Conservation (phyloP, 2,329 filamentous ascomycete genomes). For the Orbilia oligospora region DNA sequence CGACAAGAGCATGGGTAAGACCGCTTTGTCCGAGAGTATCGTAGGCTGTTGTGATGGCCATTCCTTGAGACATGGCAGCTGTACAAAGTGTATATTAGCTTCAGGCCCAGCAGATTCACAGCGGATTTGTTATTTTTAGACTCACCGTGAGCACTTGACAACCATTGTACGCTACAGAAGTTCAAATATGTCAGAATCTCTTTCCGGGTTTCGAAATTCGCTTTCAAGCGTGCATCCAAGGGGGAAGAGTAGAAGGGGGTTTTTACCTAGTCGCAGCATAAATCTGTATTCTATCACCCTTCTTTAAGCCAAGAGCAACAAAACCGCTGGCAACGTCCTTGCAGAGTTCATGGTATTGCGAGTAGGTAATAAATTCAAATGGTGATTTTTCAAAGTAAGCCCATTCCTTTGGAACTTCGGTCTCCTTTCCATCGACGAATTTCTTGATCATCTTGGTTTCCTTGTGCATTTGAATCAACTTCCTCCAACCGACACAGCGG, state of each 20-base stretch:
- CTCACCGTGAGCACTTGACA: slow-evolving; percentile 81
- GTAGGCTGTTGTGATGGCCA: slow-evolving; percentile 94
- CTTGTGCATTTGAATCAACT: slow-evolving; percentile 81
- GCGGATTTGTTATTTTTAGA: slow-evolving; percentile 30
- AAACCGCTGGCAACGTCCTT: slow-evolving; percentile 80
- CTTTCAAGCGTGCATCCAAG: too few relatives aligned
- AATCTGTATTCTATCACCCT: slow-evolving; percentile 80
- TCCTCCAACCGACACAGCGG: slow-evolving; percentile 78
- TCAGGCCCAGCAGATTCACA: background rate
- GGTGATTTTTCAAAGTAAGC: slow-evolving; percentile 86
- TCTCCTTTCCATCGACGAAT: slow-evolving; percentile 83
- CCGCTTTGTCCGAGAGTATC: slow-evolving; percentile 90
- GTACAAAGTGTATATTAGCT: slow-evolving; percentile 30
- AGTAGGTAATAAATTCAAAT: slow-evolving; percentile 83
- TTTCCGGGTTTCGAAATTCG: background rate
- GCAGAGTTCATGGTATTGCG: slow-evolving; percentile 80
- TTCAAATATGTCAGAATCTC: slow-evolving; percentile 33
- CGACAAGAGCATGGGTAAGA: slow-evolving; percentile 85
- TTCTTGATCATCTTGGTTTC: slow-evolving; percentile 93
- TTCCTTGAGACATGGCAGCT: slow-evolving; percentile 82
- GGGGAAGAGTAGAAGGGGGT: background rate
- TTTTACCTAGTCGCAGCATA: slow-evolving; percentile 84
- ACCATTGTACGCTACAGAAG: slow-evolving; percentile 79
- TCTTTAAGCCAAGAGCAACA: slow-evolving; percentile 79
- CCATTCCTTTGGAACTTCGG: slow-evolving; percentile 91